Evolutionary conservation across 176 grass and related monocot genomes (phyloP).

Genomic region (Triticum monococcum): DNA sequence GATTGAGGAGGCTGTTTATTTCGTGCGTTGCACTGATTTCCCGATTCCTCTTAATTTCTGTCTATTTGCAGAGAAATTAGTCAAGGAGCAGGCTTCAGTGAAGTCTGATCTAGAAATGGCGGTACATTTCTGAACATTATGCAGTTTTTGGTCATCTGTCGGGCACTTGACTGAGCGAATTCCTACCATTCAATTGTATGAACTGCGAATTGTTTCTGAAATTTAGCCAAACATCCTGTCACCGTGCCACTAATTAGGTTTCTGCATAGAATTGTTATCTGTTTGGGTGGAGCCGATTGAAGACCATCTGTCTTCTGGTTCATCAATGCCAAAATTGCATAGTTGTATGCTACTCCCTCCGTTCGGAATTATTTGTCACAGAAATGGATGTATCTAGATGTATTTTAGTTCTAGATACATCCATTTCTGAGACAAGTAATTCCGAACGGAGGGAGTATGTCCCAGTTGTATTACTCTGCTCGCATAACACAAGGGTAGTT

Average conservation of each 20-base stretch:
- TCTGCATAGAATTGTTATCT: slow-evolving; percentile 4
- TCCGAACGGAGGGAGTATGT: no score
- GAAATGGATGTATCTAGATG: no score
- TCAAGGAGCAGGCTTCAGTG: slow-evolving; percentile 87
- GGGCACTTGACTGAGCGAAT: slow-evolving; percentile 15
- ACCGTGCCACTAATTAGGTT: neutral
- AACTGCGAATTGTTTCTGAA: slow-evolving; percentile 8
- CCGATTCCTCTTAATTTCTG: slow-evolving; percentile 19
- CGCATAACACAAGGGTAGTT: neutral
- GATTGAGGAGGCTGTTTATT: neutral
- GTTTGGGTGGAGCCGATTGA: neutral
- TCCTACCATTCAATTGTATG: neutral
- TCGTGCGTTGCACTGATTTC: slow-evolving; percentile 33
- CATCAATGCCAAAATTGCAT: slow-evolving; percentile 6
- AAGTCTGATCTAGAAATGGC: slow-evolving; percentile 92
- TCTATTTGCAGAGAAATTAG: slow-evolving; percentile 75
- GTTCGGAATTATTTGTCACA: no score
- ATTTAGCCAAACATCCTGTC: neutral
- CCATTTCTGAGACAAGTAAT: no score
- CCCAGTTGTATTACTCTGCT: neutral
- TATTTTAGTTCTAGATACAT: no score
- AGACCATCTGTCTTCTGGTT: slow-evolving; percentile 14
- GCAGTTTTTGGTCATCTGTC: neutral
- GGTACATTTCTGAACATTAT: slow-evolving; percentile 53
- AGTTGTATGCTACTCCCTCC: slow-evolving; percentile 11